Evolutionary conservation across 1,284 basidiomycete genomes (phyloP).

Genomic region (Fomes fomentarius): DNA sequence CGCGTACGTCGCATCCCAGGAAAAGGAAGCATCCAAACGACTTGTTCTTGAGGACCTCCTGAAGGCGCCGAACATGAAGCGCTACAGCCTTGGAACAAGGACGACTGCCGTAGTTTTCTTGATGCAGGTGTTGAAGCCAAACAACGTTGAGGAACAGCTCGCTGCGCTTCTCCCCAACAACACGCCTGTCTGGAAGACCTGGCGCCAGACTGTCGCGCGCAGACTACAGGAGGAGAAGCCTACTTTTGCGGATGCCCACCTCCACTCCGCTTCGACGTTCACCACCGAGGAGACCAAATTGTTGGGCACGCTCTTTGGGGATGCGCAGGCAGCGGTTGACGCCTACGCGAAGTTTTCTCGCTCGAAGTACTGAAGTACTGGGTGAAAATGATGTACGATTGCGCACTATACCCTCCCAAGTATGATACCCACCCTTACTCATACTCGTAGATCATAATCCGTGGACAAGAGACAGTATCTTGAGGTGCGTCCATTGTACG

Average conservation of each 20-base stretch:
- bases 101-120: constrained; percentile 19
- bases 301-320: constrained; percentile 16
- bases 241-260: neutral
- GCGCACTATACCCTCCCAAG: neutral
- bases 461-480: no score
- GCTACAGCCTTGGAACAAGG: constrained; percentile 22
- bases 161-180: constrained; percentile 22
- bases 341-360: constrained; percentile 2
- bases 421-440: neutral
- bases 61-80: constrained; percentile 8
- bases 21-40: constrained; percentile 10
- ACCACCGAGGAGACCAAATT: constrained; percentile 12
- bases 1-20: constrained; percentile 7
- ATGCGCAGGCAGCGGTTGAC: constrained; percentile 19
- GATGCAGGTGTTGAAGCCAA: constrained; percentile 18
- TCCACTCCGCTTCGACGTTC: constrained; percentile 2
- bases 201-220: constrained; percentile 21
- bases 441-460: neutral
- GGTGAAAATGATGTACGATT: neutral
- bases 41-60: constrained; percentile 18
- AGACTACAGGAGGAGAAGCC: constrained; percentile 13
- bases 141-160: constrained; percentile 23
- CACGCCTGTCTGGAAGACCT: constrained; percentile 19
- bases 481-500: neutral
- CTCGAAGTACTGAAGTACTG: neutral